Base-by-base conservation (phyloP, 108 stramenopile species). In the Conticribra guillardii region DNA sequence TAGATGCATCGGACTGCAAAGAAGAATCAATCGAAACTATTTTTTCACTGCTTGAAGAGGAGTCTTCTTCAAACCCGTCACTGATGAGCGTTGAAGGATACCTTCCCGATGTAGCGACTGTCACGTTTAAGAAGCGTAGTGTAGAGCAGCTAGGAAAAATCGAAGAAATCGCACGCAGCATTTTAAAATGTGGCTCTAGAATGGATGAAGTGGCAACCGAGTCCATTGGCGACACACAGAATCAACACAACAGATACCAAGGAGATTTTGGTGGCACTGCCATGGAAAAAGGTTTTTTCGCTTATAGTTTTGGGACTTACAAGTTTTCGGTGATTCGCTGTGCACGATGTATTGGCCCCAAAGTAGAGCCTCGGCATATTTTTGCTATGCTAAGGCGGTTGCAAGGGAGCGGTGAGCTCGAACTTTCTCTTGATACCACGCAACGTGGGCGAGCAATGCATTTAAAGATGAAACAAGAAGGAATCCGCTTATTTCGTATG, bases 21-120 rank as follows among this genome's bases (percentile, higher is more conserved):
- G 77, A 83, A 24, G 95, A 93, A 69, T 91, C 86, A n/a, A 83
- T 96, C 26, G 91, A 93, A 65, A 96, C 95, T 22, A 73, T 96
- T 16, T 33, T 93, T 0, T 91, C 91, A 0, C 54, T 96, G 44
- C 59, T 93, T 34, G 95, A 93, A 72, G 82, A 83, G 58, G 62
- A 82, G 7, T 77, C 27, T 22, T 37, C 70, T 5, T 82, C 70
- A 2, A 74, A 68, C 28, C 30, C 65, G 32, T 75, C 82, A 19
- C 64, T 93, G 23, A 54, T 96, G 24, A 73, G 79, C 22, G 73
- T 93, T 2, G 89, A 93, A 50, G 95, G 92, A 28, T 74, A 76
- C 56, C 69, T 87, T 23, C 84, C 83, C 18, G 89, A 96, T 56
- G 48, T 45, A 41, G 89, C 83, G 8, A 81, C 72, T 15, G 71